Conservation (phyloP, 257 asterid genomes). For the Leonotis leonurus region DNA sequence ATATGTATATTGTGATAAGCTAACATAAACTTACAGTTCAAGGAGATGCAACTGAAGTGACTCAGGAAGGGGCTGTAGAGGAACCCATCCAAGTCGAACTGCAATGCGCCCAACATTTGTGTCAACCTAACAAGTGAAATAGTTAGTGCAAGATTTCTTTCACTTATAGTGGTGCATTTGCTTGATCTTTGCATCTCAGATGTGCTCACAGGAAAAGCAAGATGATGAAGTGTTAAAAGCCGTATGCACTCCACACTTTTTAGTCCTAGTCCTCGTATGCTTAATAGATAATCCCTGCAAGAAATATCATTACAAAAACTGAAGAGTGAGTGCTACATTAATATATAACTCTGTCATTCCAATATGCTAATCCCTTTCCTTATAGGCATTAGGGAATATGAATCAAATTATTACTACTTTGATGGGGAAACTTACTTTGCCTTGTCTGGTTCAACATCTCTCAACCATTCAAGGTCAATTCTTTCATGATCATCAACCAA, state of each 20-base stretch:
- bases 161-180: conserved; percentile 7
- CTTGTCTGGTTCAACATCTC: conserved; percentile 72
- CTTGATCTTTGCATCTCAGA: conserved; percentile 15
- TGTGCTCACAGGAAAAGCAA: conserved; percentile 89
- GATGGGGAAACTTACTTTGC: conserved; percentile 51
- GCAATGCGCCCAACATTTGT: conserved; percentile 96
- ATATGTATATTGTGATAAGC: background rate
- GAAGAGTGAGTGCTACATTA: background rate
- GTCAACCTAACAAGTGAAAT: conserved; percentile 62
- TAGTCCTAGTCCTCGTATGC: conserved; percentile 83
- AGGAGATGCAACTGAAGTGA: conserved; percentile 91
- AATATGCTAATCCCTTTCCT: background rate
- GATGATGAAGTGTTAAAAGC: conserved; percentile 79
- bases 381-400: background rate
- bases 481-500: conserved; percentile 71
- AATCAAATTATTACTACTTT: background rate
- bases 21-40: conserved; percentile 61
- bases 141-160: conserved; percentile 18
- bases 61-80: conserved; percentile 96
- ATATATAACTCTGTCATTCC: background rate
- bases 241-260: conserved; percentile 97
- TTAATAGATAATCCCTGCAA: conserved; percentile 83
- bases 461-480: conserved; percentile 89
- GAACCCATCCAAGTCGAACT: conserved; percentile 98
- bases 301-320: conserved; percentile 1